phyloP scores from a whole-genome alignment of 176 grass and related monocot species.

The Cenchrus fungigraminus region DNA sequence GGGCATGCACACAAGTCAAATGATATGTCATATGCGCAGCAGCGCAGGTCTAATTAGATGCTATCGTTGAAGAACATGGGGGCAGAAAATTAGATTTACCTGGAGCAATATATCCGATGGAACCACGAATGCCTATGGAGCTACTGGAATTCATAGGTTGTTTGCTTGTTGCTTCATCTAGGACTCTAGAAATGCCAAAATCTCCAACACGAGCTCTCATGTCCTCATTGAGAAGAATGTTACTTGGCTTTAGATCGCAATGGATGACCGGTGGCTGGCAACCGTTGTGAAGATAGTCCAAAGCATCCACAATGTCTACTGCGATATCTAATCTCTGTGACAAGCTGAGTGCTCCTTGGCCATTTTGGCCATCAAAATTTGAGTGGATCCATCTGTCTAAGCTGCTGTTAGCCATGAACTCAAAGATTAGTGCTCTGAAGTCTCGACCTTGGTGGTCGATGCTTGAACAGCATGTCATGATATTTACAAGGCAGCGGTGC shows the following conservation, averaged over 20 bases:
- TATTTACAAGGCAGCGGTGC: conserved; percentile 48
- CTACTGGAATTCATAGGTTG: neutral
- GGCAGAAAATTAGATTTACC: neutral
- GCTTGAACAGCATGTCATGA: conserved; percentile 45
- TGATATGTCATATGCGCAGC: neutral
- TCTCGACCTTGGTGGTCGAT: conserved; percentile 36
- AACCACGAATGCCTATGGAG: conserved; percentile 44
- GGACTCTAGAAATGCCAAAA: conserved; percentile 52
- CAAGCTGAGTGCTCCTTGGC: neutral
- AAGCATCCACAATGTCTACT: conserved; percentile 12
- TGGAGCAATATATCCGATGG: conserved; percentile 62
- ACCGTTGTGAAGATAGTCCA: conserved; percentile 9
- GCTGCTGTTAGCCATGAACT: conserved; percentile 38
- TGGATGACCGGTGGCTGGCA: conserved; percentile 43
- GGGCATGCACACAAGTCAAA: neutral
- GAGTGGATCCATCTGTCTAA: conserved; percentile 49
- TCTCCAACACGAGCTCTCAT: conserved; percentile 53
- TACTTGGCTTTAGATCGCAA: conserved; percentile 68
- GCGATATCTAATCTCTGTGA: conserved; percentile 29
- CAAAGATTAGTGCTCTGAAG: conserved; percentile 42
- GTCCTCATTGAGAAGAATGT: conserved; percentile 56
- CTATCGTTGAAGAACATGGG: too few relatives aligned
- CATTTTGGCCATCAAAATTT: neutral
- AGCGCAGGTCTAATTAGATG: too few relatives aligned
- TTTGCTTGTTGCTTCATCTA: conserved; percentile 17